Evolutionary conservation across 371 early-diverging fungal genomes (phyloP).

Genomic region (Gilbertella persicaria): DNA sequence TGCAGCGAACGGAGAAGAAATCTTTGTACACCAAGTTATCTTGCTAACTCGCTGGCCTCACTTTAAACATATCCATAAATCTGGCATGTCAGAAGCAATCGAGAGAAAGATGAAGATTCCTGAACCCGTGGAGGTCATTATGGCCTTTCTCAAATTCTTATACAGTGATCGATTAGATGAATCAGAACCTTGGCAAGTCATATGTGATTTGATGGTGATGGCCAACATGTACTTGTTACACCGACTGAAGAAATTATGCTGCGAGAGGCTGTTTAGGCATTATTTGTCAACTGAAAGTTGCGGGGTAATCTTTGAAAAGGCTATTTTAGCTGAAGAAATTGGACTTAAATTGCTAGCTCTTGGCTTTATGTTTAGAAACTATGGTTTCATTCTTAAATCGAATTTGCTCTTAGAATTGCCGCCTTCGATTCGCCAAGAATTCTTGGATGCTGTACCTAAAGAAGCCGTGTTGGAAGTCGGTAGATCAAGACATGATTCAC

Average conservation of each 20-base stretch:
- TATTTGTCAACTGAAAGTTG: conserved; percentile 57
- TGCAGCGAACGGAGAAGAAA: conserved; percentile 39
- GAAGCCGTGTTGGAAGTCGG: conserved; percentile 42
- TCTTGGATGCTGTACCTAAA: conserved; percentile 45
- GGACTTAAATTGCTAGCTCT: conserved; percentile 52
- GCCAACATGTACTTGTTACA: conserved; percentile 60
- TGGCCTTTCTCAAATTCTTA: conserved; percentile 59
- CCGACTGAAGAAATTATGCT: conserved; percentile 60
- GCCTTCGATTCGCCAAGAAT: conserved; percentile 26
- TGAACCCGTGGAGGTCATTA: conserved; percentile 55
- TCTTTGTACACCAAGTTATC: conserved; percentile 65
- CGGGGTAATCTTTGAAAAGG: conserved; percentile 57
- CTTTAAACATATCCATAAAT: conserved; percentile 53
- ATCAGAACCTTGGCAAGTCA: conserved; percentile 40
- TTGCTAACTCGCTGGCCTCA: conserved; percentile 68
- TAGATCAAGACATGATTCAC: conserved; percentile 4
- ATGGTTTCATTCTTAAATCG: conserved; percentile 54
- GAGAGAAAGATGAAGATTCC: conserved; percentile 50
- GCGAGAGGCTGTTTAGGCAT: conserved; percentile 45
- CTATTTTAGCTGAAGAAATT: conserved; percentile 52
- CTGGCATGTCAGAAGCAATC: conserved; percentile 63
- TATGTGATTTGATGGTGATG: conserved; percentile 59
- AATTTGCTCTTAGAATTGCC: conserved; percentile 47
- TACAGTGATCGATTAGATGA: conserved; percentile 63
- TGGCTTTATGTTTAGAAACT: conserved; percentile 55